Conservation (phyloP, 306 rosid genomes). For the Cucumis cinereus region DNA sequence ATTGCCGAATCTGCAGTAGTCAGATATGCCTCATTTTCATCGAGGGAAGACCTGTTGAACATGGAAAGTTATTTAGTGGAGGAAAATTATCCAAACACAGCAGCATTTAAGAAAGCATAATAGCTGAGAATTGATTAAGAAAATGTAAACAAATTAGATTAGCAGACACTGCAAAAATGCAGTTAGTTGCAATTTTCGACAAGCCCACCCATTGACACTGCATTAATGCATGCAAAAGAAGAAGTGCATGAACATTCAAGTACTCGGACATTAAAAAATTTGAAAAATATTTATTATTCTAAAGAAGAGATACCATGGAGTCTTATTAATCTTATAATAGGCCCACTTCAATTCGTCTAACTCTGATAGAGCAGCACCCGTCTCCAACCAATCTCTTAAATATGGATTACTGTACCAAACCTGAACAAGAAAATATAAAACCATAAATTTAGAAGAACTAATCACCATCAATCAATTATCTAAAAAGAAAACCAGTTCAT, state of each 20-base stretch:
- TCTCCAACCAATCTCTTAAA: conserved; percentile 78
- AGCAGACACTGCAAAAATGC: background rate
- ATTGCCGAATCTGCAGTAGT: conserved; percentile 86
- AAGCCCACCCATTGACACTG: background rate
- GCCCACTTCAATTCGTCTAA: conserved; percentile 79
- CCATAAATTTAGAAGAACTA: conserved; percentile 3
- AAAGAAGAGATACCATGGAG: conserved; percentile 66
- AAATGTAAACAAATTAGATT: background rate
- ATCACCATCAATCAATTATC: background rate
- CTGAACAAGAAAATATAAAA: conserved; percentile 27
- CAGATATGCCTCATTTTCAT: conserved; percentile 72
- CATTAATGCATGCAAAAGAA: background rate
- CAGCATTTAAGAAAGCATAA: background rate
- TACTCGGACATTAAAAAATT: background rate
- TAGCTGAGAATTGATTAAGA: background rate
- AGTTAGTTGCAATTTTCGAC: background rate
- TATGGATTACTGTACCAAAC: conserved; percentile 72
- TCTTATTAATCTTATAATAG: conserved; percentile 66
- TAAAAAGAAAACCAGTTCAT: background rate
- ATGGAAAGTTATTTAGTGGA: background rate
- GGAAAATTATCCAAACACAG: background rate
- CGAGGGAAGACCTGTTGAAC: conserved; percentile 64
- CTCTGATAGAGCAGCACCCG: conserved; percentile 52
- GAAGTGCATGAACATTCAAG: background rate
- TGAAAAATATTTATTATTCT: too few species aligned